Base-by-base conservation (phyloP, 1,284 basidiomycete species). In the Cryptococcus wingfieldii region DNA sequence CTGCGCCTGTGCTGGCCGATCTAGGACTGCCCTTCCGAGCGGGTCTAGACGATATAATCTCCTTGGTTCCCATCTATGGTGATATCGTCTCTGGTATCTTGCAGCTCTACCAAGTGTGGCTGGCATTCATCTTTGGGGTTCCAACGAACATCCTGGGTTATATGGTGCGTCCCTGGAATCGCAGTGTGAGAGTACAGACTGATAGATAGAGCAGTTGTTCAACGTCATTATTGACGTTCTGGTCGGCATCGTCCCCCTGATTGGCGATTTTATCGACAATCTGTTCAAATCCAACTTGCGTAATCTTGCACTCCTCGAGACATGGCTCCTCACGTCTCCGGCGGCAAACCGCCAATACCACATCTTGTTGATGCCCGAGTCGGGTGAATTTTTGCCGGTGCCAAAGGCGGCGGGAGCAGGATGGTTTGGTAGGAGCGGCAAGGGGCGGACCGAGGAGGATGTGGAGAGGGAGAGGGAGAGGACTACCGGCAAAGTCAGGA, bases 201-300 rank as follows among this genome's bases (percentile, higher is more conserved):
- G 47, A 34, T 3, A n/a, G 18, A 18, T 25, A 65, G 10, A 23
- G 1, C 58, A 76, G 73, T 4, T 76, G 18, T 47, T 72, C 52
- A 75, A 71, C 38, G 71, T 76, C 19, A 2, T 74, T 27, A 49
- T 72, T 18, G 75, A 78, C 59, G 63, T 69, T n/a, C 52, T 69
- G 12, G 72, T 75, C 3, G 75, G 75, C 25, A 59, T 77, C 42
- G 68, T 78, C 8, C 77, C 76, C 5, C 39, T 75, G 38, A 54
- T 78, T 28, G 76, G 75, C 28, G 76, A 77, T 58, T 63, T 75
- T 47, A 62, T 77, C 46, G 77, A 78, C 65, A 77, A 77, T 59
- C 68, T 75, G 23, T 78, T 72, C 64, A 78, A 78, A 55, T 68
- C 72, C 18, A 78, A 78, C 56, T 60, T 78, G 10, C 68, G 72